These are phyloP conservation scores for Balansia obtecta DNA, from an alignment of 2,329 filamentous ascomycete species.

Conservation along the genomic window DNA sequence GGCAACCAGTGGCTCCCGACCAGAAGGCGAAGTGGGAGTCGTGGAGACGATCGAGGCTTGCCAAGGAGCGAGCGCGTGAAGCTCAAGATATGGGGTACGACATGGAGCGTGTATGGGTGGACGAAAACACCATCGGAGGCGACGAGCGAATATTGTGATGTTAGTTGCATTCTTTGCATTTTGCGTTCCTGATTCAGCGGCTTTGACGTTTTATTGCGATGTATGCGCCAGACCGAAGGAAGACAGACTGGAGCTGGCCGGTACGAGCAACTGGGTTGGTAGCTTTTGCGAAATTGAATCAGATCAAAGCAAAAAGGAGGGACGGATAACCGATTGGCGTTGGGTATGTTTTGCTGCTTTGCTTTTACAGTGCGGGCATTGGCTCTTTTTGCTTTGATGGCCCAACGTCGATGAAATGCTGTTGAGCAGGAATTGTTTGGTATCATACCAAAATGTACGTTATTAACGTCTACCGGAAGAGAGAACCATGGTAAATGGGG, in stretches of 20 bases:
- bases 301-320: not conserved
- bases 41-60: conserved; percentile 30
- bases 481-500: not conserved
- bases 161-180: not conserved
- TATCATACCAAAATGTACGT: not conserved
- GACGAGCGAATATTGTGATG: conserved; percentile 14
- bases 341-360: not conserved
- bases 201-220: not conserved
- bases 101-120: conserved; percentile 16
- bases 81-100: conserved; percentile 28
- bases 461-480: not conserved
- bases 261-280: not conserved
- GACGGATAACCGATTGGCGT: not conserved
- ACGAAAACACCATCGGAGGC: conserved; percentile 15
- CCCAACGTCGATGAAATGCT: not conserved
- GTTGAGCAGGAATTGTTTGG: not conserved
- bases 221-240: not conserved
- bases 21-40: conserved; percentile 30
- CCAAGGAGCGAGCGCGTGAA: conserved; percentile 27
- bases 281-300: not conserved
- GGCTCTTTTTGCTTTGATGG: not conserved
- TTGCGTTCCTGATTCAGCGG: not conserved
- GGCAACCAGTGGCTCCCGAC: conserved; percentile 24
- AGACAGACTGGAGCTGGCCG: not conserved
- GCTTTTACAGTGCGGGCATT: not conserved